Conservation (phyloP, 1,284 basidiomycete species). For the Grifola frondosa region DNA sequence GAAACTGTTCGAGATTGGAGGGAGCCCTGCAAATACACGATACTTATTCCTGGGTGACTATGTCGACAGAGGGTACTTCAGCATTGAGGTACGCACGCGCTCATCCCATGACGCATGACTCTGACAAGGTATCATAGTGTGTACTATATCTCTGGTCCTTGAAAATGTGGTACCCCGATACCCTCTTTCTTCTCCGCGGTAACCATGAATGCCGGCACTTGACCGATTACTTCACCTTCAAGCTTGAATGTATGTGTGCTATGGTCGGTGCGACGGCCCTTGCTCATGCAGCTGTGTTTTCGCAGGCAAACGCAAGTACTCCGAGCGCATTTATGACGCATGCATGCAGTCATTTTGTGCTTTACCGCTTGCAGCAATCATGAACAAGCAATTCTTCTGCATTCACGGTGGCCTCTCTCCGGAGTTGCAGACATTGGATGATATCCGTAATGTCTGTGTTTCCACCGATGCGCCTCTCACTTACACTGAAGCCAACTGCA, state of each 20-base stretch:
- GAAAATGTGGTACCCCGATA: constrained; percentile 93
- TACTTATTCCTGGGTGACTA: constrained; percentile 96
- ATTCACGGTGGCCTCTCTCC: constrained; percentile 93
- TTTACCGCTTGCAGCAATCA: constrained; percentile 87
- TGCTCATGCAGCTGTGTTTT: too few species aligned
- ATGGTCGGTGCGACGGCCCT: too few species aligned
- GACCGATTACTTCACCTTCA: constrained; percentile 97
- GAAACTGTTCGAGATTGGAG: constrained; percentile 94
- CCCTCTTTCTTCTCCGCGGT: constrained; percentile 88
- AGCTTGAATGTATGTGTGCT: constrained; percentile 85
- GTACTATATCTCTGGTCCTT: constrained; percentile 89
- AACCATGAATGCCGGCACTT: constrained; percentile 98
- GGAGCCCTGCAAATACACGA: constrained; percentile 88
- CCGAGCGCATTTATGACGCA: constrained; percentile 85
- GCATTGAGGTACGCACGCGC: constrained; percentile 67
- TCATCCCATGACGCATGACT: constrained; percentile 2
- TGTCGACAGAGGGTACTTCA: constrained; percentile 93
- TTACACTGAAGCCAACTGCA: constrained; percentile 11
- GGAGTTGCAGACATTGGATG: constrained; percentile 88
- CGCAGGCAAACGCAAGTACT: constrained; percentile 93
- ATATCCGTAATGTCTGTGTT: constrained; percentile 68
- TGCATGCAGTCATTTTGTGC: constrained; percentile 95
- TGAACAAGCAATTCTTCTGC: constrained; percentile 98
- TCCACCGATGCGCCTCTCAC: not conserved
- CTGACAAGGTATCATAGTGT: constrained; percentile 54